phyloP scores from a whole-genome alignment of 2,329 filamentous ascomycete species.

The Alternaria sp. region DNA sequence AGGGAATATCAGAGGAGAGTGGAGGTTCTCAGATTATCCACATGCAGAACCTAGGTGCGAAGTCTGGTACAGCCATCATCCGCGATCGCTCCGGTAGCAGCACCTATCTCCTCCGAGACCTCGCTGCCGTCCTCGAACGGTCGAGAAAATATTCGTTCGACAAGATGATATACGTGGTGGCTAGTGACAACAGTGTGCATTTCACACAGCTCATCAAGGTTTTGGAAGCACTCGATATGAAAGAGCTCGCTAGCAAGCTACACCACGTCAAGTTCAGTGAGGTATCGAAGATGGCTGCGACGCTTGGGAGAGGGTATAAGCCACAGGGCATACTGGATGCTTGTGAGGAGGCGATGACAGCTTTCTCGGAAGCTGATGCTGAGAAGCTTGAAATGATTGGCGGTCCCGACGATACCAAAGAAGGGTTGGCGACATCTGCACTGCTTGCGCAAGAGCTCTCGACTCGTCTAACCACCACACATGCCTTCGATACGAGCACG shows the following conservation, averaged over 20 bases:
- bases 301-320: constrained; percentile 70
- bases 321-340: constrained; percentile 72
- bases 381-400: constrained; percentile 33
- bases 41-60: constrained; percentile 75
- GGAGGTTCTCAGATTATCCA: constrained; percentile 78
- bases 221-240: constrained; percentile 73
- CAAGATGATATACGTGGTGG: constrained; percentile 83
- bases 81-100: constrained; percentile 79
- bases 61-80: constrained; percentile 74
- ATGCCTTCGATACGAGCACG: constrained; percentile 35
- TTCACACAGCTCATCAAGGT: constrained; percentile 81
- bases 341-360: constrained; percentile 31
- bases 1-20: constrained; percentile 72
- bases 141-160: constrained; percentile 71
- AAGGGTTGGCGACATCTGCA: constrained; percentile 30
- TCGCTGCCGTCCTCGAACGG: constrained; percentile 76
- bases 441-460: constrained; percentile 43
- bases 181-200: constrained; percentile 76
- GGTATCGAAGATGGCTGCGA: constrained; percentile 58
- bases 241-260: constrained; percentile 72
- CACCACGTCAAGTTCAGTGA: constrained; percentile 81
- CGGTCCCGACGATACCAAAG: constrained; percentile 16
- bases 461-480: constrained; percentile 29
- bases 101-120: constrained; percentile 80
- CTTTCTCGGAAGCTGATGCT: constrained; percentile 25